phyloP scores from a whole-genome alignment of 164 flowering plant genomes.

The Vitis amurensis region DNA sequence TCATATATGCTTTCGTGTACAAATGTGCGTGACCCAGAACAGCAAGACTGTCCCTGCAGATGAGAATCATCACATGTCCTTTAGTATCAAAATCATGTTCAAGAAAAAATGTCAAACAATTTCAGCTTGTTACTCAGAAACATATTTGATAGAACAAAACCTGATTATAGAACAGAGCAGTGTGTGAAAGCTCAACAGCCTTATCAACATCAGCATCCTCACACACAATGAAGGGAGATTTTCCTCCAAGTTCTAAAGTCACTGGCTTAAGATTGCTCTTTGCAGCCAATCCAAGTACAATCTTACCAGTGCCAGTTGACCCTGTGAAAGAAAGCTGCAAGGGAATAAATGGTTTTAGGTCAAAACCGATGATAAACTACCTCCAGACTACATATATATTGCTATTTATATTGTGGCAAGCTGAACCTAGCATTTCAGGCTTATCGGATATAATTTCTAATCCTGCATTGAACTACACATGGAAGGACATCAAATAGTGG shows the following conservation, averaged over 20 bases:
- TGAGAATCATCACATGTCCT: neutral
- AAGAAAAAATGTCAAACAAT: too few relatives aligned
- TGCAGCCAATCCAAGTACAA: conserved; percentile 15
- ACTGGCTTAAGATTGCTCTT: conserved; percentile 17
- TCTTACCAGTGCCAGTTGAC: conserved; percentile 18
- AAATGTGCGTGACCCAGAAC: conserved; percentile 26
- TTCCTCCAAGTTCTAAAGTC: conserved; percentile 25
- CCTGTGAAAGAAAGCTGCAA: conserved; percentile 26
- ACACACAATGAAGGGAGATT: conserved; percentile 24
- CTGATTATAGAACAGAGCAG: conserved; percentile 21
- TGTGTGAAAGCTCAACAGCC: conserved; percentile 21
- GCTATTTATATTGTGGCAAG: neutral
- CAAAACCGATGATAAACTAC: too few relatives aligned
- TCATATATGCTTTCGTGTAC: conserved; percentile 26
- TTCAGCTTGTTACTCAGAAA: too few relatives aligned
- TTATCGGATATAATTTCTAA: too few relatives aligned
- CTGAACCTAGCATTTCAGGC: neutral
- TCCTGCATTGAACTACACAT: too few relatives aligned
- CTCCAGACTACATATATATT: too few relatives aligned
- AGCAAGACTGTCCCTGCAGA: conserved; percentile 26
- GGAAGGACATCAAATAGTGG: too few relatives aligned
- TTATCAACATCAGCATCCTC: conserved; percentile 22
- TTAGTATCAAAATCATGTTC: too few relatives aligned
- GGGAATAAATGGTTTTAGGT: neutral
- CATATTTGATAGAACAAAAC: conserved; percentile 1